Percentiles rank a stretch among this genome's conserved stretches.
Conservation (phyloP, 106 monocot species). For the Acorus gramineus region DNA sequence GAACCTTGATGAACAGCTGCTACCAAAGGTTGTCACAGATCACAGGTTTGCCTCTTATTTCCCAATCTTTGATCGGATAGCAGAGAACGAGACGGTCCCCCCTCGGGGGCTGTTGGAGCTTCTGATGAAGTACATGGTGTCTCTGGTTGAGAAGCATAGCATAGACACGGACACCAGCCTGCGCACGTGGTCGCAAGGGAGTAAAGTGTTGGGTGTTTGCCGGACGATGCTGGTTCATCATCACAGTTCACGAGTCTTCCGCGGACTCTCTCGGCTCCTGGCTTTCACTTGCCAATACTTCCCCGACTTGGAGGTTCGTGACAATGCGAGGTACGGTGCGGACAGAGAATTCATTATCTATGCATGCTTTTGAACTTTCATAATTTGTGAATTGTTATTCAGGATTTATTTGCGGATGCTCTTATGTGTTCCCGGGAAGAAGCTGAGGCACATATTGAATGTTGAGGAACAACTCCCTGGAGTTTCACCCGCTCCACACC, state of each 20-base stretch:
- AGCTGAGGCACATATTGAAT: slow-evolving; percentile 52
- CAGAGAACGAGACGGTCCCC: slow-evolving; percentile 45
- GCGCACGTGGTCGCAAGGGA: slow-evolving; percentile 77
- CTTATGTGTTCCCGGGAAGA: slow-evolving; percentile 76
- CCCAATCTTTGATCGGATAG: slow-evolving; percentile 84
- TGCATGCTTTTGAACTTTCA: neutral
- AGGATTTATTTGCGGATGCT: slow-evolving; percentile 89
- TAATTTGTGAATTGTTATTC: neutral
- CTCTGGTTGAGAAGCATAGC: slow-evolving; percentile 52
- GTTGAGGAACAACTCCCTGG: slow-evolving; percentile 43
- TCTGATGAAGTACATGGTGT: slow-evolving; percentile 49
- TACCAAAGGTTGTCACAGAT: slow-evolving; percentile 49
- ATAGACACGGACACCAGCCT: slow-evolving; percentile 32
- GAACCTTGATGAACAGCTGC: slow-evolving; percentile 53
- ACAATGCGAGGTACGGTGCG: slow-evolving; percentile 73
- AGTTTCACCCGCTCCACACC: slow-evolving; percentile 45
- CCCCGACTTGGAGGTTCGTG: slow-evolving; percentile 89
- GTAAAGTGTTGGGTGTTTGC: slow-evolving; percentile 72
- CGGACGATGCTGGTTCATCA: slow-evolving; percentile 57
- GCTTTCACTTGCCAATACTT: slow-evolving; percentile 62
- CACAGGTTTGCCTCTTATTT: slow-evolving; percentile 48
- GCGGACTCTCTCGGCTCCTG: slow-evolving; percentile 49
- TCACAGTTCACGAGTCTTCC: slow-evolving; percentile 66
- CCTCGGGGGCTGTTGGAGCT: slow-evolving; percentile 54
- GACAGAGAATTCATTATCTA: neutral